Evolutionary conservation across 2,329 filamentous ascomycete species (phyloP).

Genomic region (Calonectria henricotiae): DNA sequence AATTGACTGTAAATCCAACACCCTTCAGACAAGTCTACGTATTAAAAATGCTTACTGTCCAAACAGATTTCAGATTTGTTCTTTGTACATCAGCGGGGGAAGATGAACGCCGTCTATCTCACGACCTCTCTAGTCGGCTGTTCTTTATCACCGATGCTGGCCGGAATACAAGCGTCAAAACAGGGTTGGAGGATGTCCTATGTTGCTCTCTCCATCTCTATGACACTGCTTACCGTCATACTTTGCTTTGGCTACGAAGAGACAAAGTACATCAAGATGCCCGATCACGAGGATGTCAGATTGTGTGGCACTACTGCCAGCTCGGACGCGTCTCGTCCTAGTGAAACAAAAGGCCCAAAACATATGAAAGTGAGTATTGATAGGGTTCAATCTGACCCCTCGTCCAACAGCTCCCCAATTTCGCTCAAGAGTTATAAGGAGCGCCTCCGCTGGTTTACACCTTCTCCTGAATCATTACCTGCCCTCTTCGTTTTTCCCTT

Average conservation of each 20-base stretch:
- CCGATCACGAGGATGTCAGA: background rate
- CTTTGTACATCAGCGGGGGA: conserved; percentile 53
- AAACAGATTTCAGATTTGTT: conserved; percentile 52
- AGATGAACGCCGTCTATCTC: conserved; percentile 52
- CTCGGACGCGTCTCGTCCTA: background rate
- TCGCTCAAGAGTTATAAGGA: background rate
- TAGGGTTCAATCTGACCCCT: background rate
- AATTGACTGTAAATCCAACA: conserved; percentile 54
- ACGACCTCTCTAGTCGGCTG: conserved; percentile 33
- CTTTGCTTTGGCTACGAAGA: background rate
- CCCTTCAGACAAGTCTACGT: background rate
- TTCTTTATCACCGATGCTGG: background rate
- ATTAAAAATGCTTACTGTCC: background rate
- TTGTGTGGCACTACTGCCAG: background rate
- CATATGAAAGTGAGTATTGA: background rate
- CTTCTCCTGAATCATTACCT: background rate
- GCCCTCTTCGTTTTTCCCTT: background rate
- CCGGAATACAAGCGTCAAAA: background rate
- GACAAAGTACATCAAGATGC: background rate
- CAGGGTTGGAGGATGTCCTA: conserved; percentile 2
- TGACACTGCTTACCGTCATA: background rate
- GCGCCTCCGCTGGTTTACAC: background rate
- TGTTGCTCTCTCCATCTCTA: background rate
- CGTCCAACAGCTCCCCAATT: background rate
- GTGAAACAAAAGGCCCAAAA: no score